These are phyloP conservation scores for Teratosphaeria pseudoeucalypti DNA, from an alignment of 2,329 filamentous ascomycete species.

Conservation along the genomic window DNA sequence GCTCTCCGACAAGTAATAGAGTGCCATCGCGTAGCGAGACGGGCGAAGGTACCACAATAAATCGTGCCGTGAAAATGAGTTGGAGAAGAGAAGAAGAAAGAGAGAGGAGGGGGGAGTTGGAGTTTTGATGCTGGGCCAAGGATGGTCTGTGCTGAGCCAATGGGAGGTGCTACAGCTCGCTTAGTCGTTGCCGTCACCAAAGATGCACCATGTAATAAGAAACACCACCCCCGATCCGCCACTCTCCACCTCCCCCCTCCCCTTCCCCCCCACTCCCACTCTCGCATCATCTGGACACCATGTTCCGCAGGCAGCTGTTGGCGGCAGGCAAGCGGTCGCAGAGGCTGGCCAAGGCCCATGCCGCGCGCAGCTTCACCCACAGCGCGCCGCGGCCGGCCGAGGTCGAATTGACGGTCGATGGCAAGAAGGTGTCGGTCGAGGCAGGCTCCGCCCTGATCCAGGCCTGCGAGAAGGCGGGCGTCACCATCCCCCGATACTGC, in stretches of 20 bases:
- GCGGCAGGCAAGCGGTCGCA: background rate
- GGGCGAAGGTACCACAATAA: constrained; percentile 50
- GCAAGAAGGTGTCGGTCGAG: constrained; percentile 97
- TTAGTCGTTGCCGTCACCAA: background rate
- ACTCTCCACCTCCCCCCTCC: no score
- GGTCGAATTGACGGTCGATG: constrained; percentile 93
- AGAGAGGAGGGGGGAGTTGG: no score
- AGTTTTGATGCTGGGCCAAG: constrained; percentile 6
- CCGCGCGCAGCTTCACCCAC: background rate
- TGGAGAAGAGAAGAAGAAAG: constrained; percentile 27
- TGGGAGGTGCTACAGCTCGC: constrained; percentile 1
- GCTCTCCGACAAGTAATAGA: constrained; percentile 55
- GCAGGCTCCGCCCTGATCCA: constrained; percentile 96
- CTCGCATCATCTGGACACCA: background rate
- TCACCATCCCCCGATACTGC: constrained; percentile 89
- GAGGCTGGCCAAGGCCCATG: background rate
- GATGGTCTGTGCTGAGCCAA: constrained; percentile 9
- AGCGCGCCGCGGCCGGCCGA: constrained; percentile 60
- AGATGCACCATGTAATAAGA: constrained; percentile 4
- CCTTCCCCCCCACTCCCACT: background rate
- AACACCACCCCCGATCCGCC: constrained; percentile 4
- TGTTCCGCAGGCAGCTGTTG: background rate
- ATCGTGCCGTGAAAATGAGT: constrained; percentile 51
- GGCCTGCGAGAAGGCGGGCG: constrained; percentile 95
- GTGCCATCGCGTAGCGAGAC: constrained; percentile 40